These are phyloP conservation scores for Coemansia aciculifera DNA, from an alignment of 192 early-diverging fungal genomes.

Conservation along the genomic window DNA sequence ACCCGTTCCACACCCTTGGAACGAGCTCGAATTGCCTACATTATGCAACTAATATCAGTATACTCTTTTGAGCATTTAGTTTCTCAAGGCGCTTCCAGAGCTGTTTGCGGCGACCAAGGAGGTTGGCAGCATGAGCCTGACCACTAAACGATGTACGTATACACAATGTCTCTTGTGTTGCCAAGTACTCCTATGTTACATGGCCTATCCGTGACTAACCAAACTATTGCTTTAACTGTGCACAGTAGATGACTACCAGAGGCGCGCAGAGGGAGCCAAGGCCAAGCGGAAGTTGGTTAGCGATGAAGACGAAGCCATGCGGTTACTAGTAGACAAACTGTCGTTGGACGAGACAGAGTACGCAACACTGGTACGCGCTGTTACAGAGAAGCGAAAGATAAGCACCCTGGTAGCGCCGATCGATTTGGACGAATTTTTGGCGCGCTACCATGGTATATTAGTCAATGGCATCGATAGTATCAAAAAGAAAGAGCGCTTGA, in stretches of 20 bases:
- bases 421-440: constrained; percentile 41
- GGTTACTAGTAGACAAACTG: constrained; percentile 30
- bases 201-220: background rate
- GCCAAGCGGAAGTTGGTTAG: constrained; percentile 28
- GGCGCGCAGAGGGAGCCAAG: constrained; percentile 34
- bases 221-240: background rate
- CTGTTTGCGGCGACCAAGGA: constrained; percentile 43
- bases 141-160: constrained; percentile 44
- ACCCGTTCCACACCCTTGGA: background rate
- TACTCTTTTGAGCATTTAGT: constrained; percentile 25
- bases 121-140: constrained; percentile 31
- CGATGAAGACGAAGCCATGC: constrained; percentile 33
- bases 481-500: constrained; percentile 44
- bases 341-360: constrained; percentile 46
- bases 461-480: constrained; percentile 33
- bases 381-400: constrained; percentile 41
- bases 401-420: constrained; percentile 46
- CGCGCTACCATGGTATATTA: constrained; percentile 44
- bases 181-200: background rate
- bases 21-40: background rate
- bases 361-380: constrained; percentile 39
- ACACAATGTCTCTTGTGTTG: background rate
- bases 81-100: constrained; percentile 34
- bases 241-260: constrained; percentile 33
- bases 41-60: background rate